These are phyloP conservation scores for Haberlea rhodopensis DNA, from an alignment of 257 asterid genomes.

Conservation along the genomic window DNA sequence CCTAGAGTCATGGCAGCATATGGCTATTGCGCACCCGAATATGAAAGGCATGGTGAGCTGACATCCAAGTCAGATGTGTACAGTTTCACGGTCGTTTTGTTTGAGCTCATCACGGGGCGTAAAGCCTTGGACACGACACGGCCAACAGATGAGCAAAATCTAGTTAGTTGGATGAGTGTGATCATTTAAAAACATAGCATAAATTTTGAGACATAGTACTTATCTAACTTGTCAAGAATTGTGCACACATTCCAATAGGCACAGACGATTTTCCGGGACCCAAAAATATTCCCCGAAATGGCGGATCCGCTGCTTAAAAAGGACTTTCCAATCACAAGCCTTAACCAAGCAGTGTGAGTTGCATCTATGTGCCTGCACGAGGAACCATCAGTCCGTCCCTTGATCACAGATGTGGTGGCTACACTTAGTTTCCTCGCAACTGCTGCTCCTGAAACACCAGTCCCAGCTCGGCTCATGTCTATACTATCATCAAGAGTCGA, in stretches of 20 bases:
- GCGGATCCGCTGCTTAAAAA: no score
- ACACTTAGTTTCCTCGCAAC: slow-evolving; percentile 59
- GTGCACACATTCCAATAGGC: slow-evolving; percentile 42
- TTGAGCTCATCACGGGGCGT: no score
- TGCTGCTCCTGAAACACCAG: slow-evolving; percentile 45
- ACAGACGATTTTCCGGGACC: slow-evolving; percentile 60
- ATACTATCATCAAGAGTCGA: slow-evolving; percentile 36
- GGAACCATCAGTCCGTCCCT: slow-evolving; percentile 82
- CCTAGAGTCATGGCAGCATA: slow-evolving; percentile 59
- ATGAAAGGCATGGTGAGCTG: slow-evolving; percentile 59
- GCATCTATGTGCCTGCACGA: no score
- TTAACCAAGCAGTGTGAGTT: slow-evolving; percentile 79
- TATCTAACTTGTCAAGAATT: slow-evolving; percentile 19
- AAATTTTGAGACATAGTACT: no score
- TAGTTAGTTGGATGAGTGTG: slow-evolving; percentile 70
- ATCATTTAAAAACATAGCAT: neutral
- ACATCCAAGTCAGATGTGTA: slow-evolving; percentile 77
- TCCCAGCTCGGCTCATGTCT: no score
- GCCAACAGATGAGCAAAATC: slow-evolving; percentile 60
- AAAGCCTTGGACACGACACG: slow-evolving; percentile 48
- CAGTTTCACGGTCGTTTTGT: slow-evolving; percentile 71
- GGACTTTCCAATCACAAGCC: slow-evolving; percentile 48
- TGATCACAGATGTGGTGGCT: slow-evolving; percentile 64
- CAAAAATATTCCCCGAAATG: slow-evolving; percentile 67
- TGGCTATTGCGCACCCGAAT: no score